A percentile compares a stretch with the other conserved stretches of the same genome.
phyloP scores from a whole-genome alignment of 306 rosid species.

The Senna siamea region DNA sequence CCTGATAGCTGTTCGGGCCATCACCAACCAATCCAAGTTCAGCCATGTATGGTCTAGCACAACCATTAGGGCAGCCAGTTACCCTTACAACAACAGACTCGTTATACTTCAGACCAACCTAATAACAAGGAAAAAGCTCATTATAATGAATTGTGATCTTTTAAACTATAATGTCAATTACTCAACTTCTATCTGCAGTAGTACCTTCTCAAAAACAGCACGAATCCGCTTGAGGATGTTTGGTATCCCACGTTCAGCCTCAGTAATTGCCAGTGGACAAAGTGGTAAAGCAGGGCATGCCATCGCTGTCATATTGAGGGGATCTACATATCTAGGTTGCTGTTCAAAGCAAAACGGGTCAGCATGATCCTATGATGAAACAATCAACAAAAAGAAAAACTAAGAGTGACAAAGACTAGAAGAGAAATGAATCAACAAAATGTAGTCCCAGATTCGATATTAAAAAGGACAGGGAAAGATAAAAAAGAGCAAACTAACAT shows the following conservation, averaged over 20 bases:
- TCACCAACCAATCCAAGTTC: constrained; percentile 98
- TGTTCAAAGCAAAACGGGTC: constrained; percentile 46
- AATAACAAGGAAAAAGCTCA: constrained; percentile 32
- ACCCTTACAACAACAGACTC: constrained; percentile 89
- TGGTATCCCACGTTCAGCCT: constrained; percentile 97
- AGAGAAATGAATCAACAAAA: no score
- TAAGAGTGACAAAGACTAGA: no score
- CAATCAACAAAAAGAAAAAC: constrained; percentile 7
- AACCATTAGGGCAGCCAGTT: constrained; percentile 97
- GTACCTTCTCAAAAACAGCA: constrained; percentile 90
- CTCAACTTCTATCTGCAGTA: constrained; percentile 2
- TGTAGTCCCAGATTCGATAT: no score
- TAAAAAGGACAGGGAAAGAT: background rate
- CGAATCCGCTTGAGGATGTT: constrained; percentile 90
- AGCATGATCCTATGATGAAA: constrained; percentile 27
- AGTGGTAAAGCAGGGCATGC: constrained; percentile 99
- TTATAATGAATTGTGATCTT: constrained; percentile 27
- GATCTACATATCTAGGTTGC: constrained; percentile 90
- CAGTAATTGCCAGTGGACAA: constrained; percentile 94
- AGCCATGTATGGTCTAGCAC: constrained; percentile 98
- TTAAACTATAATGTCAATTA: background rate
- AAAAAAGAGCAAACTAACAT: constrained; percentile 8
- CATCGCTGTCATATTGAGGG: constrained; percentile 94
- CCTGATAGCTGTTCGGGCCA: constrained; percentile 99
- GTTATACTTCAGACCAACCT: constrained; percentile 92